A percentile compares a stretch with the other conserved stretches of the same genome.
Conservation (phyloP, 2,329 filamentous ascomycete species). For the Penicillium sp. region DNA sequence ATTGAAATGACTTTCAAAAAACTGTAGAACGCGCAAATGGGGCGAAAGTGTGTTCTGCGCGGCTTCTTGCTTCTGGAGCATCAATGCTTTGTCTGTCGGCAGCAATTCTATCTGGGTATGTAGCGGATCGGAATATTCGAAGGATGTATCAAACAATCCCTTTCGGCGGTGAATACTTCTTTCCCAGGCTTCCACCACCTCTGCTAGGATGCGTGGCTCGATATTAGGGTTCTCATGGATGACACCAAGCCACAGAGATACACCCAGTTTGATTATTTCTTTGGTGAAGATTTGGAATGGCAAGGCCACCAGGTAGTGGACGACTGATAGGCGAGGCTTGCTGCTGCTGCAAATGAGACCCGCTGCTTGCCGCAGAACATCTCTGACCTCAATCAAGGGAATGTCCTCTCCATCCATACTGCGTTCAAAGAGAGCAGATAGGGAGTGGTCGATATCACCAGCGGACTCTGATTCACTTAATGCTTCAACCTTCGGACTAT, state of each 20-base stretch:
- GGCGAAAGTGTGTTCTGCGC: conserved; percentile 83
- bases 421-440: conserved; percentile 71
- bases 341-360: conserved; percentile 79
- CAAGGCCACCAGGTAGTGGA: conserved; percentile 85
- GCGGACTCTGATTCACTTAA: conserved; percentile 26
- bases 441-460: conserved; percentile 54
- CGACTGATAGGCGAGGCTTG: conserved; percentile 73
- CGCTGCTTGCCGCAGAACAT: conserved; percentile 80
- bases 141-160: conserved; percentile 75
- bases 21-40: conserved; percentile 81
- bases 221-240: conserved; percentile 93
- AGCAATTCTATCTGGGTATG: conserved; percentile 89
- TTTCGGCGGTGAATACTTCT: conserved; percentile 72
- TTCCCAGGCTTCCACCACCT: conserved; percentile 91
- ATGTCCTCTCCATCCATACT: conserved; percentile 69
- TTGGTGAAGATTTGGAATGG: conserved; percentile 93
- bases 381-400: conserved; percentile 71
- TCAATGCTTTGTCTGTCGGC: conserved; percentile 75
- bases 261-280: conserved; percentile 90
- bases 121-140: conserved; percentile 79
- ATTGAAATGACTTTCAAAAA: conserved; percentile 92
- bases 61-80: conserved; percentile 73
- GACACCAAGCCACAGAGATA: conserved; percentile 93
- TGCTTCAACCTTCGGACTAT: conserved; percentile 14
- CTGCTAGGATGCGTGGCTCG: conserved; percentile 79